Evolutionary conservation across 495 filamentous ascomycete genomes (phyloP), one percentile per base, ranked within the genome.

Genomic region (Tuber umbilicatum): DNA sequence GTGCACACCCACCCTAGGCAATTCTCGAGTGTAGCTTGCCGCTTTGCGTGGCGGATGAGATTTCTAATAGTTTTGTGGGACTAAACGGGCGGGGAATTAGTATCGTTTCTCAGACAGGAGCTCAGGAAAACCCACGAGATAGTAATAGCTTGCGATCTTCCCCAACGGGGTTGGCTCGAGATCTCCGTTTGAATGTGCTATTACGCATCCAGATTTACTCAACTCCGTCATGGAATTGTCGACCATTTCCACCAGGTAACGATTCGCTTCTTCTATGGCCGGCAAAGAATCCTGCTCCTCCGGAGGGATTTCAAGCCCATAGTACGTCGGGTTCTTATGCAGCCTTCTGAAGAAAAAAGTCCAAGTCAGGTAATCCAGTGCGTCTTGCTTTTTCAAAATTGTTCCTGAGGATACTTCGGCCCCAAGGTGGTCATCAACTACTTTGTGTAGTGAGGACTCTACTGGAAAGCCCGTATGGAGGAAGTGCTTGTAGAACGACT

Each of bases 401-500:
- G 96, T 98, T 71, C 92, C 93, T 23, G 95, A 92, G 2, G 94
- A 97, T 2, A 97, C 90, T 85, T 99, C 95, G 50, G 95, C 95
- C 73, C 93, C 93, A 82, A 99, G 86, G 86, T 99, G 95, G 86
- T 99, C 97, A 83, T 97, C 95, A 5, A 98, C 86, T 1, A 97
- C 95, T 37, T 95, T 97, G 85, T 99, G 95, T 31, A 99, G 86
- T 5, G 93, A 93, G 12, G 94, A 97, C 83, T 99, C 95, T 38
- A 99, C 95, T 0, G 95, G 95, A 84, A 99, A 99, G 5, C 95
- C 95, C 17, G 96, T 98, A 81, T 99, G 95, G 68, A 99, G 83
- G 82, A 99, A 99, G 85, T 99, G 94, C 86, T 98, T 99, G 85
- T 99, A 99, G 84, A 98, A 99, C n/a, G 93, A 92, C 84, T 99